Base-by-base conservation (phyloP, 352 stramenopile species). In the Pseudoperonospora humuli region DNA sequence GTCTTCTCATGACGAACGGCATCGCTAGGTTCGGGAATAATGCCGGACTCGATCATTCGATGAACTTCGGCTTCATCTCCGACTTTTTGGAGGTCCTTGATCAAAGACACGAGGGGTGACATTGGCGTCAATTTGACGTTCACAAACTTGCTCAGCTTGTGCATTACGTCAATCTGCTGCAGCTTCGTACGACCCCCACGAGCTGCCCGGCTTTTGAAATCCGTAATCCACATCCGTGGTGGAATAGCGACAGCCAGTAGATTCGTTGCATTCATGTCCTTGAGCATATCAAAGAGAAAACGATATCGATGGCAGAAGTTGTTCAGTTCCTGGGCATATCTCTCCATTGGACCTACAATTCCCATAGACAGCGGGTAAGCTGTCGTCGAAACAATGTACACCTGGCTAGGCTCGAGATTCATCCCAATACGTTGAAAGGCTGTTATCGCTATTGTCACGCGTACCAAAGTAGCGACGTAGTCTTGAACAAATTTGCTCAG, bases 151-250 rank as follows among this genome's bases (percentile, higher is more conserved):
- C 49, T 44, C 10, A 84, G n/a, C 21, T 50, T 56, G 14, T 62
- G 76, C 68, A 92, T 77, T 4, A 67, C 67, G 18, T 92, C 80
- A 15, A 90, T 76, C 43, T 90, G 77, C 35, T 82, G 61, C 14
- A 92, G 40, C 29, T 72, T 81, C 13, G 39, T 29, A 8, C 47
- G 54, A 1, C 70, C 64, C 0, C 68, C 61, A 21, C 77, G 76
- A 41, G 81, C 63, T 20, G 39, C 45, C 57, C 66, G 50, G n/a
- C 41, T 44, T 26, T 57, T 35, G 26, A 54, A 54, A 27, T 66
- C 56, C 11, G 43, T 54, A 39, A 61, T 54, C 60, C 60, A 70
- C 39, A 70, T 45, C 17, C 26, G 51, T 40, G 51, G 45, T 18
- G 56, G 60, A 26, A 66, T 28, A 7, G 50, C 31, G 17, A 66